Evolutionary conservation across 2,329 filamentous ascomycete species (phyloP).

Genomic region (Magnaporthiopsis incrustans): DNA sequence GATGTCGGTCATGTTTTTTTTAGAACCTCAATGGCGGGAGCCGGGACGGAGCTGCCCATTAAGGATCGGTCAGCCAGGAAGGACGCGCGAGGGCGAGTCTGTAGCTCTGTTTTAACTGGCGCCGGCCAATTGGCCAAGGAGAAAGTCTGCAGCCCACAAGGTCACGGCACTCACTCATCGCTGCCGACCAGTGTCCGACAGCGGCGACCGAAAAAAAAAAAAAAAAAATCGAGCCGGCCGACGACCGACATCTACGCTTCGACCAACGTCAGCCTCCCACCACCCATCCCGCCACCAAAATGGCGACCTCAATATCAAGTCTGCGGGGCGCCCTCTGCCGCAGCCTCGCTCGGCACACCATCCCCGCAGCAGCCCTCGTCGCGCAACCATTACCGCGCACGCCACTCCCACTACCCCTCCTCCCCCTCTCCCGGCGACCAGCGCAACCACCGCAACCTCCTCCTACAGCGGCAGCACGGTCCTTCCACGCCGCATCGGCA

Average conservation of each 20-base stretch:
- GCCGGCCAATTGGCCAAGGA: too few relatives aligned
- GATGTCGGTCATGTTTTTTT: not conserved
- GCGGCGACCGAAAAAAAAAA: not conserved
- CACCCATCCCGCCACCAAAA: not conserved
- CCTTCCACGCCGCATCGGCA: not conserved
- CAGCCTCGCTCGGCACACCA: not conserved
- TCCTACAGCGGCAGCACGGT: not conserved
- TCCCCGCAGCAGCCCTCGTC: constrained; percentile 1
- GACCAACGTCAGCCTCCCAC: not conserved
- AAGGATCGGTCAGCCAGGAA: not conserved
- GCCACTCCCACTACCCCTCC: too few relatives aligned
- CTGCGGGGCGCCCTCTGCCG: not conserved
- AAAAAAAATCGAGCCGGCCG: too few relatives aligned
- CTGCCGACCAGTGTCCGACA: too few relatives aligned
- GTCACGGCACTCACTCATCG: too few relatives aligned
- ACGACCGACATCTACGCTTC: not conserved
- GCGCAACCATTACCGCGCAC: not conserved
- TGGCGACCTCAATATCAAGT: not conserved
- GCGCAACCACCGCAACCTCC: not conserved
- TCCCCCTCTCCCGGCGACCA: not conserved
- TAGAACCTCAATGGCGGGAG: not conserved
- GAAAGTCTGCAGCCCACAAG: too few relatives aligned
- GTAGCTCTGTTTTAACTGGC: too few relatives aligned
- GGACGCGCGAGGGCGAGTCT: not conserved
- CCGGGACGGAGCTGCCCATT: not conserved